Base-by-base conservation (phyloP, 768 basidiomycete genomes). In the Heimioporus sp. region DNA sequence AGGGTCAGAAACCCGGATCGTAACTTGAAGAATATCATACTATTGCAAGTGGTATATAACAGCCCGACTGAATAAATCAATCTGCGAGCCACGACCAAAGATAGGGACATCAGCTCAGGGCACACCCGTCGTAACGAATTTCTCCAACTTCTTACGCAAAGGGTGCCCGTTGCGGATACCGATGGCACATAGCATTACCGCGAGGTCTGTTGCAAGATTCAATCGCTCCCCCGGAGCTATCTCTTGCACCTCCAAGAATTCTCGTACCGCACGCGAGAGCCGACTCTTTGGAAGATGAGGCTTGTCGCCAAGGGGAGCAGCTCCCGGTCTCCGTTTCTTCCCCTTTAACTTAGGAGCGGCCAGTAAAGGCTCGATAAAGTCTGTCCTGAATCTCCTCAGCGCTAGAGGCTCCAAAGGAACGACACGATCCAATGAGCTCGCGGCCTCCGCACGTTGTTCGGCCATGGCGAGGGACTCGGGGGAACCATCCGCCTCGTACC, bases 361-460 rank as follows among this genome's bases (percentile, higher is more conserved):
- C 46, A 90, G 71, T 31, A 90, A 65, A 19, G 84, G 85, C 56
- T 89, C 88, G 49, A 89, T 71, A 56, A 88, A 77, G 63, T 89
- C 87, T 38, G 76, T 80, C 62, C 88, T 79, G 63, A 90, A 90
- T 39, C 85, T 77, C 40, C 88, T 80, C 65, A 81, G 76, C 43
- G 86, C 88, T 42, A 89, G 74, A 46, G 86, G 78, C 34, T 75
- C 61, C 52, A 90, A 69, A 17, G 81, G 79, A 52, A 90, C 78
- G 60, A 89, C 71, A 43, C 87, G 83, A 59, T 88, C 85, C 20
- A 69, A 66, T 42, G 81, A 58, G 59, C 87, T 90, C 45, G 85
- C 86, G 5, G 88, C 86, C 67, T 90, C 87, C 31, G 86, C 87
- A 61, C 79, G 80, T 15, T 83, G 78, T 66, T 90, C 87, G 24